A percentile compares a stretch with the other conserved stretches of the same genome.
Conservation (phyloP, 1,284 basidiomycete genomes). For the Crocinoboletus sp. region DNA sequence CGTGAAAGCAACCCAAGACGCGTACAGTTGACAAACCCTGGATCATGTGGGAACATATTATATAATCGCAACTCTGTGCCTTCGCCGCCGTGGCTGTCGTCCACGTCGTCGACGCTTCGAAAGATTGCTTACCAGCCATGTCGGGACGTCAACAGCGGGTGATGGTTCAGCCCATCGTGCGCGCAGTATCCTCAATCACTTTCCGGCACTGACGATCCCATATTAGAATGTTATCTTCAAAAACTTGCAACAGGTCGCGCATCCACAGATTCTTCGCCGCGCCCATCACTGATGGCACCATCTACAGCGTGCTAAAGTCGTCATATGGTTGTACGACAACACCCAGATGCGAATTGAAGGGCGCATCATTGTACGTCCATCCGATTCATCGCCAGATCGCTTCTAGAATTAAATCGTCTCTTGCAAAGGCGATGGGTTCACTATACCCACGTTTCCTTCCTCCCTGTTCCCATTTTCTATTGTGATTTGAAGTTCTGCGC, state of each 20-base stretch:
- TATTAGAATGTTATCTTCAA: constrained; percentile 97
- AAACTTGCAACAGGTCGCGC: constrained; percentile 81
- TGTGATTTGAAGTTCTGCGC: constrained; percentile 2
- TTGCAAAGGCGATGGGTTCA: constrained; percentile 25
- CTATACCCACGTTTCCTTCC: constrained; percentile 1
- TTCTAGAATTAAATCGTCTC: constrained; percentile 27
- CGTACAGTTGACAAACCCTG: constrained; percentile 13
- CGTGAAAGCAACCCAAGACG: constrained; percentile 16
- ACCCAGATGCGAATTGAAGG: constrained; percentile 97
- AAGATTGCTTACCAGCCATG: constrained; percentile 51
- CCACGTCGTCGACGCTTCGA: constrained; percentile 14
- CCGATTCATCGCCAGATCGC: constrained; percentile 19
- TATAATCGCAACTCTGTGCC: constrained; percentile 13
- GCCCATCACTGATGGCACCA: constrained; percentile 14
- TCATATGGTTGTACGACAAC: constrained; percentile 98
- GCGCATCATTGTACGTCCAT: constrained; percentile 82
- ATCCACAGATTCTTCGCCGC: background rate
- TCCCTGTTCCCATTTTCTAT: constrained; percentile 1
- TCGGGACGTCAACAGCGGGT: constrained; percentile 89
- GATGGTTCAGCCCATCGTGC: constrained; percentile 97
- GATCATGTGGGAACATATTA: constrained; percentile 22
- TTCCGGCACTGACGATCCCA: constrained; percentile 15
- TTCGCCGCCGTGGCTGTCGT: constrained; percentile 21
- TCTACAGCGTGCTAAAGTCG: constrained; percentile 75
- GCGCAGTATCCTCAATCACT: constrained; percentile 30